phyloP scores from a whole-genome alignment of 2,329 filamentous ascomycete species.

The Graphiopsis chlorocephala region DNA sequence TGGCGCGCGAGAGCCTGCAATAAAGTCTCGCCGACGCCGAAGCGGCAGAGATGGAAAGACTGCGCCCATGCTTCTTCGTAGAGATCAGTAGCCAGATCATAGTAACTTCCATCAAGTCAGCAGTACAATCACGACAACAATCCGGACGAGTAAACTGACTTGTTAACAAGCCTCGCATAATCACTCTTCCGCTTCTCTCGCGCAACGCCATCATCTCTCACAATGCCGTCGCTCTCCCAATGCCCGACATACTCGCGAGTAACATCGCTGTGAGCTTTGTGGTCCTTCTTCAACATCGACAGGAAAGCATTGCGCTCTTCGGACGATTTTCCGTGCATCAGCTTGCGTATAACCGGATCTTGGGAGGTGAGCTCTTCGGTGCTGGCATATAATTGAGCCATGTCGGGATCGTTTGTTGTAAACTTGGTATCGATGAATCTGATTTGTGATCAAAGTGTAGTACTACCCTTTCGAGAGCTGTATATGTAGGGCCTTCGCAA shows the following conservation, averaged over 20 bases:
- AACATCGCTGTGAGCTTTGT: constrained; percentile 72
- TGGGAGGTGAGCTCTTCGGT: constrained; percentile 4
- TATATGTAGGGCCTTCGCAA: no score
- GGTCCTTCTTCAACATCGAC: constrained; percentile 81
- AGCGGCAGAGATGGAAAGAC: constrained; percentile 93
- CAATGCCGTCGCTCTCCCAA: constrained; percentile 74
- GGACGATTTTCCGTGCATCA: constrained; percentile 67
- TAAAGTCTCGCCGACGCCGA: constrained; percentile 77
- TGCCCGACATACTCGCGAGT: constrained; percentile 72
- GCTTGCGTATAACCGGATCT: constrained; percentile 36
- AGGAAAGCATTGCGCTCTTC: constrained; percentile 59
- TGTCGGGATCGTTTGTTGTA: not conserved
- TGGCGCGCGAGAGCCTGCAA: constrained; percentile 68
- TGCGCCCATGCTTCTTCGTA: constrained; percentile 95
- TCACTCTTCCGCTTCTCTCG: constrained; percentile 69
- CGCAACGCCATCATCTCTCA: constrained; percentile 88
- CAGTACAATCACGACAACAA: accelerated
- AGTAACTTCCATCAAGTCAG: constrained; percentile 55
- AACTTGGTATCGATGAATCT: not conserved
- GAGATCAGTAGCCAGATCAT: constrained; percentile 92
- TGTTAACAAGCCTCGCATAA: constrained; percentile 8
- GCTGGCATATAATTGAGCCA: not conserved
- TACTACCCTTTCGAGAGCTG: not conserved
- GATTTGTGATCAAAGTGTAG: not conserved
- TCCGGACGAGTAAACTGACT: not conserved